Percentiles rank a stretch among this genome's conserved stretches.
Evolutionary conservation across 2,329 filamentous ascomycete genomes (phyloP).

Genomic region (Paecilomyces sp.): DNA sequence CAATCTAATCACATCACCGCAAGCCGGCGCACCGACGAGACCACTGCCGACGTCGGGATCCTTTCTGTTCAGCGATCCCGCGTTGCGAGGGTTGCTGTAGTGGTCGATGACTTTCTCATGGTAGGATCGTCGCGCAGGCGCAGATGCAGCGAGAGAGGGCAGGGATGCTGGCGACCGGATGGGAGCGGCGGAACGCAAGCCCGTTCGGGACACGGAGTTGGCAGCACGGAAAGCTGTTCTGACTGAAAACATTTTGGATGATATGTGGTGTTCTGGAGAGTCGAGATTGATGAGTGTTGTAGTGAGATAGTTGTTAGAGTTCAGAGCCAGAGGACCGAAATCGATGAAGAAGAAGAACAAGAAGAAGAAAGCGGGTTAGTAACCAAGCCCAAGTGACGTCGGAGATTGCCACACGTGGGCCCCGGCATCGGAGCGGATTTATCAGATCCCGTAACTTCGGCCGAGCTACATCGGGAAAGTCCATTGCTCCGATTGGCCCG

Average conservation of each 20-base stretch:
- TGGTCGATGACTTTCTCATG: constrained; percentile 75
- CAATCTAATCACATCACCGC: constrained; percentile 89
- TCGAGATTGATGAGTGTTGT: not conserved
- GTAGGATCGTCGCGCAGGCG: constrained; percentile 40
- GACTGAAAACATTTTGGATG: constrained; percentile 5
- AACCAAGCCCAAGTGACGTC: not conserved
- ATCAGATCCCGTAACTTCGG: constrained; percentile 5
- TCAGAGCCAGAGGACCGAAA: not conserved
- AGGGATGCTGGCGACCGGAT: constrained; percentile 3
- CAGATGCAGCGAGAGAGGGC: not conserved
- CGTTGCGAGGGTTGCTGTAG: constrained; percentile 72
- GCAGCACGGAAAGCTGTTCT: constrained; percentile 4
- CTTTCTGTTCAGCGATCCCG: constrained; percentile 70
- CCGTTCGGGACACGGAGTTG: not conserved
- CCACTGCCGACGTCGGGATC: constrained; percentile 82
- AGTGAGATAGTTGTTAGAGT: not conserved
- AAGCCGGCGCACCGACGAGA: constrained; percentile 83
- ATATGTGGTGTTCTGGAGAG: not conserved
- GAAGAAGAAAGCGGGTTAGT: constrained; percentile 8
- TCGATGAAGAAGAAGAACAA: constrained; percentile 13
- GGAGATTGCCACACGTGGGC: not conserved
- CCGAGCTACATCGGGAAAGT: constrained; percentile 9
- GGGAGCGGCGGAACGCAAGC: not conserved
- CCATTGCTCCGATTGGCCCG: constrained; percentile 2
- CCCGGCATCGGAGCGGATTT: not conserved